phyloP scores from a whole-genome alignment of 2,329 filamentous ascomycete species.

The Claviceps sp. region DNA sequence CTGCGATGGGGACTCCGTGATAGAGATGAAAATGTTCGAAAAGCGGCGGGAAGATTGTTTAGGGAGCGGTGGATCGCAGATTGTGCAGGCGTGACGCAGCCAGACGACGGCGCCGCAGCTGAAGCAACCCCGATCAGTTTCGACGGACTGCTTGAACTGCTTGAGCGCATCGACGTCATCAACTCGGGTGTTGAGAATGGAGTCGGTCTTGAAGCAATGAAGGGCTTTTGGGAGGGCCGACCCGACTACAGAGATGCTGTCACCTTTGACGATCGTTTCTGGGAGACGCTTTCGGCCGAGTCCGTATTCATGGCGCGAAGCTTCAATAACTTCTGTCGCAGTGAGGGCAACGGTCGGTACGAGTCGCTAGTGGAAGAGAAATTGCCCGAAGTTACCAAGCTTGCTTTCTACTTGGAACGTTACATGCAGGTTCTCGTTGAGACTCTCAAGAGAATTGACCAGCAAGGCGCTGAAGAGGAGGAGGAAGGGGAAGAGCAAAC shows the following conservation, averaged over 20 bases:
- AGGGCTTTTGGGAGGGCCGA: constrained; percentile 87
- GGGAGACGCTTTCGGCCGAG: constrained; percentile 71
- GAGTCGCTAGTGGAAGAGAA: constrained; percentile 77
- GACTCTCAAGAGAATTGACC: constrained; percentile 42
- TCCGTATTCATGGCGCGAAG: constrained; percentile 82
- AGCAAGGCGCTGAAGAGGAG: constrained; percentile 42
- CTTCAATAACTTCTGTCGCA: constrained; percentile 86
- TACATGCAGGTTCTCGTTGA: constrained; percentile 61
- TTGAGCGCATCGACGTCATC: constrained; percentile 87
- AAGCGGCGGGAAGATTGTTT: constrained; percentile 81
- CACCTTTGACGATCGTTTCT: constrained; percentile 60
- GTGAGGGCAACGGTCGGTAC: constrained; percentile 59
- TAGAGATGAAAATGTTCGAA: constrained; percentile 85
- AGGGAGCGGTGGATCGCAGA: constrained; percentile 97
- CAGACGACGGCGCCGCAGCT: constrained; percentile 41
- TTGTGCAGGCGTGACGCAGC: constrained; percentile 57
- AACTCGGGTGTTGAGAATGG: constrained; percentile 84
- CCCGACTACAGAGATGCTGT: constrained; percentile 67
- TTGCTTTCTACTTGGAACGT: constrained; percentile 75
- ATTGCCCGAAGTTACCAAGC: constrained; percentile 82
- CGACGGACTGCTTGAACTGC: constrained; percentile 74
- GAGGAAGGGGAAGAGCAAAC: constrained; percentile 61
- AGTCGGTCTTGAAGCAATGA: constrained; percentile 88
- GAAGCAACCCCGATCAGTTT: constrained; percentile 54
- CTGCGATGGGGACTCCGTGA: constrained; percentile 90